Evolutionary conservation across 208 protist genomes (phyloP), one percentile per base, ranked within the genome.

Genomic region (Kentomonas sorsogonicus): DNA sequence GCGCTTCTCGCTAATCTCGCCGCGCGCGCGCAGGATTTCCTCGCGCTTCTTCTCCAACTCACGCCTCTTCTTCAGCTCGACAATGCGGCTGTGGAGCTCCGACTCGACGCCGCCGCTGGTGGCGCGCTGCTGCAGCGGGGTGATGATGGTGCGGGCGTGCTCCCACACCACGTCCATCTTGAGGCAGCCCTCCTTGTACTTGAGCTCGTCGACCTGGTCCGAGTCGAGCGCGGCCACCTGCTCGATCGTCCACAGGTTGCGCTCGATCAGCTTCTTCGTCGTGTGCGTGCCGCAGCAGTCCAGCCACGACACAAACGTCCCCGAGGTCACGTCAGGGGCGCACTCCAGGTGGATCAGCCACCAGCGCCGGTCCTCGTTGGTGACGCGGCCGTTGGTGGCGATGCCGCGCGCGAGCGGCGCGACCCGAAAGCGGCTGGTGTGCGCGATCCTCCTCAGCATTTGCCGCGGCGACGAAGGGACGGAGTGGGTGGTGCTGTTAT

Each of bases 251-350:
- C 87, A 94, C 20, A 94, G 75, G 55, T 91, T 87, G n/a, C 82
- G 77, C 60, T 94, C 83, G 58, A 94, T 94, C n/a, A 94, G 48
- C 60, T 91, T 91, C 64, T 94, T 94, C 7, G 80, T 86, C 3
- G 87, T 90, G 74, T 94, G 87, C n/a, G 81, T 90, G 46, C 83
- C 87, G 41, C 87, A 94, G 74, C 81, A 86, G 60, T 94, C 87
- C 1, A 94, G 68, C 81, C 83, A 94, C 25, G 83, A 70, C 7
- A 88, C 72, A 50, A 94, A 94, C 9, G 87, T 94, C 45, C 87
- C 87, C 0, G 83, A 76, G 0, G 79, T 89, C 33, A 94, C 74
- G 54, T 94, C 83, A 0, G 87, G 87, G 9, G 81, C 79, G 48
- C 83, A 91, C 74, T 94, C 83, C 2, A 94, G 68, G 59, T 94